Percentiles rank a stretch among this genome's conserved stretches.
These are phyloP conservation scores for Schizothecium vesticola DNA, from an alignment of 495 filamentous ascomycete genomes.

Conservation along the genomic window DNA sequence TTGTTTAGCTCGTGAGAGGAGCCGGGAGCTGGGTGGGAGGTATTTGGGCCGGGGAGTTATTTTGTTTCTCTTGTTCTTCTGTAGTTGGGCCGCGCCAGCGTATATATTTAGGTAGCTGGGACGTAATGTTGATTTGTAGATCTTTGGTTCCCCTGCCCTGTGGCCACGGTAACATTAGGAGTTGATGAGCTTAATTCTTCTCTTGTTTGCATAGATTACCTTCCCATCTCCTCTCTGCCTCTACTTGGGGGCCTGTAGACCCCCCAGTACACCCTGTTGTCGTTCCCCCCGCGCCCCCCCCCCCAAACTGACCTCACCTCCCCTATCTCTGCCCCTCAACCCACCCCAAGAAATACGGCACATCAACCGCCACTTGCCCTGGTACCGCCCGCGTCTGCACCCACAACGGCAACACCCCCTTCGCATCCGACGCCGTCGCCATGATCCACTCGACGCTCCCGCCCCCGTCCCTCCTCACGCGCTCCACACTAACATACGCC, in stretches of 20 bases:
- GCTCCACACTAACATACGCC: slow-evolving; percentile 58
- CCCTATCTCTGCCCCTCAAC: slow-evolving; percentile 38
- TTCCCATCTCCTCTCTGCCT: not conserved
- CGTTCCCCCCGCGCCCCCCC: too few relatives aligned
- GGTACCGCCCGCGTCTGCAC: slow-evolving; percentile 63
- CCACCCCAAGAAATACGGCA: slow-evolving; percentile 63
- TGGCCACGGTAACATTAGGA: too few relatives aligned
- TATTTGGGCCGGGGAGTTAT: not conserved
- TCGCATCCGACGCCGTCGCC: slow-evolving; percentile 65
- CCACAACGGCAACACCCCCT: slow-evolving; percentile 60
- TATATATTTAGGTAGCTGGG: not conserved
- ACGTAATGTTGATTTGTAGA: not conserved
- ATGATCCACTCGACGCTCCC: slow-evolving; percentile 58
- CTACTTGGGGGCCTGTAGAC: too few relatives aligned
- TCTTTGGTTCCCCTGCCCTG: too few relatives aligned
- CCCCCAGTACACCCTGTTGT: too few relatives aligned
- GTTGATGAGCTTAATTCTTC: too few relatives aligned
- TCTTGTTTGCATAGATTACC: too few relatives aligned
- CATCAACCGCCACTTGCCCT: slow-evolving; percentile 63
- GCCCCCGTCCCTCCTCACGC: slow-evolving; percentile 33
- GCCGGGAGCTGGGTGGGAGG: not conserved
- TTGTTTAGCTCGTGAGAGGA: not conserved
- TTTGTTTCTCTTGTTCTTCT: not conserved
- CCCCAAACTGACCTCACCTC: not conserved
- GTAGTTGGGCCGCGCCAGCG: not conserved